Evolutionary conservation across 2,329 filamentous ascomycete species (phyloP).

Genomic region (Paradendryphiella salina): DNA sequence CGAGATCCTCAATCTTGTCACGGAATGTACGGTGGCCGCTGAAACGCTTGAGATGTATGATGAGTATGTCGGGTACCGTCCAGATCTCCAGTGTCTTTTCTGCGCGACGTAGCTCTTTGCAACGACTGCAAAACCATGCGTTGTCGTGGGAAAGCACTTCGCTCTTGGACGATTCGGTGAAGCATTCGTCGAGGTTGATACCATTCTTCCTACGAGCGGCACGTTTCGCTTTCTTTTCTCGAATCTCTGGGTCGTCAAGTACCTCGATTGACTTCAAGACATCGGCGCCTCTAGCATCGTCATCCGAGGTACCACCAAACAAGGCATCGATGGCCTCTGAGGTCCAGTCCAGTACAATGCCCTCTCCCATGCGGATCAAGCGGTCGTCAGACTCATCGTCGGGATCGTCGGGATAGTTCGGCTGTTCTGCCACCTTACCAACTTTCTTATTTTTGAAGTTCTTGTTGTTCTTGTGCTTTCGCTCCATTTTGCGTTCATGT

Average conservation of each 20-base stretch:
- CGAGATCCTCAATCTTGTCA: conserved; percentile 87
- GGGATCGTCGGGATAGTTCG: conserved; percentile 35
- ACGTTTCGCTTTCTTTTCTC: conserved; percentile 65
- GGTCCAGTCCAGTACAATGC: conserved; percentile 84
- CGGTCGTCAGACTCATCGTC: conserved; percentile 58
- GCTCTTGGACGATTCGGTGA: conserved; percentile 91
- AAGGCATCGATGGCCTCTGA: conserved; percentile 69
- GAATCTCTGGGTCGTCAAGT: conserved; percentile 61
- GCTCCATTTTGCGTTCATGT: conserved; percentile 35
- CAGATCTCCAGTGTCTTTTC: conserved; percentile 97
- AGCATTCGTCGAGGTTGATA: conserved; percentile 83
- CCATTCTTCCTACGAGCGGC: conserved; percentile 70
- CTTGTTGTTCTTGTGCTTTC: conserved; percentile 40
- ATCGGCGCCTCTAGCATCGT: conserved; percentile 61
- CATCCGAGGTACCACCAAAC: conserved; percentile 58
- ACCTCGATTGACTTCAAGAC: conserved; percentile 64
- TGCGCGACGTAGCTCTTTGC: conserved; percentile 89
- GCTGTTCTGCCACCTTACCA: conserved; percentile 32
- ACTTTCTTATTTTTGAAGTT: conserved; percentile 42
- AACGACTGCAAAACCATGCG: conserved; percentile 95
- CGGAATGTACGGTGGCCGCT: conserved; percentile 79
- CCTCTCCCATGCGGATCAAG: conserved; percentile 79
- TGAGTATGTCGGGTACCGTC: conserved; percentile 93
- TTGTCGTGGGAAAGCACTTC: conserved; percentile 94
- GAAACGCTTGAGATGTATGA: conserved; percentile 95